phyloP scores from a whole-genome alignment of 2,329 filamentous ascomycete genomes.

The Aureobasidium uvarum region DNA sequence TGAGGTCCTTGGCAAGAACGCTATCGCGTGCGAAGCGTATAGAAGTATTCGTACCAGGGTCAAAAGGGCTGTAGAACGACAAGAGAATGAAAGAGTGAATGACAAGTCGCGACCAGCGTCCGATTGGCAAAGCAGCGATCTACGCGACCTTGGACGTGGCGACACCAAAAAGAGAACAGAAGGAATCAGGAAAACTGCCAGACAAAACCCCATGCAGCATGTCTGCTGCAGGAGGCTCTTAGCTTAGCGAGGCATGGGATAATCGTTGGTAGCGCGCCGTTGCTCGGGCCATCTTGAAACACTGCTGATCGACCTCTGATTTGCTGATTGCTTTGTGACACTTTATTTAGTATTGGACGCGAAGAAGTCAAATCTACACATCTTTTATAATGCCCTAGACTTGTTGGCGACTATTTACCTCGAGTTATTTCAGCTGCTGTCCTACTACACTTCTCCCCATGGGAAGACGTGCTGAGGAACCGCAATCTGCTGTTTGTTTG shows the following conservation, averaged over 20 bases:
- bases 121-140: conserved; percentile 21
- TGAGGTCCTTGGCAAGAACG: not conserved
- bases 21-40: not conserved
- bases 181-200: not conserved
- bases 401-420: not conserved
- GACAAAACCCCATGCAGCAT: conserved; percentile 15
- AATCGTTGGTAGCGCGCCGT: conserved; percentile 21
- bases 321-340: not conserved
- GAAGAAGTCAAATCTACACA: not conserved
- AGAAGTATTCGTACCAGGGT: not conserved
- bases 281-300: conserved; percentile 15
- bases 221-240: conserved; percentile 14
- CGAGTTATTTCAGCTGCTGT: not conserved
- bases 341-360: conserved; percentile 2
- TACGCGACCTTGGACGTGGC: conserved; percentile 17
- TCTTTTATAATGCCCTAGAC: not conserved
- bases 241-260: conserved; percentile 24
- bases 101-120: conserved; percentile 21
- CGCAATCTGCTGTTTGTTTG: not conserved
- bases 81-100: not conserved
- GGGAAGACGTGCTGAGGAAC: not conserved
- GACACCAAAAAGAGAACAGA: conserved; percentile 3
- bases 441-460: not conserved
- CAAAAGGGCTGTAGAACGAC: not conserved
- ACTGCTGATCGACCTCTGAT: conserved; percentile 2